Evolutionary conservation across 257 asterid species (phyloP), one percentile per base, ranked within the genome.

Genomic region (Nicotiana undulata): DNA sequence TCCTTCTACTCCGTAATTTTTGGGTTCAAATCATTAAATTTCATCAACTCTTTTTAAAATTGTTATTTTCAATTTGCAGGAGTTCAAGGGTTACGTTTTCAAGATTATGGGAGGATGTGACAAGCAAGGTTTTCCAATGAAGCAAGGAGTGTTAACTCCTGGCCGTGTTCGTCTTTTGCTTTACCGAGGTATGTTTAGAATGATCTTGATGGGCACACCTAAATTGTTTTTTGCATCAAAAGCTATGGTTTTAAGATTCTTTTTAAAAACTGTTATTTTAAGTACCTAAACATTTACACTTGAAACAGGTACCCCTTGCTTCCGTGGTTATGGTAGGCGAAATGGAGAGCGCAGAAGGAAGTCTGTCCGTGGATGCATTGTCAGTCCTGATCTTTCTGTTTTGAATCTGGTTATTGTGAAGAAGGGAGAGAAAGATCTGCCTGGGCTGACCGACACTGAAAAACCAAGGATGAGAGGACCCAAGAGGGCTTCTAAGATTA

Each of bases 351-450:
- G 67, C 67, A 77, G 80, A 77, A 77, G 80, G 53, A 77, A 77
- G 68, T 77, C 80, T 18, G 80, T 77, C 67, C 80, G 80, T 56
- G 80, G 80, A 56, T 77, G 80, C 67, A 77, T 77, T 56, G 80
- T 77, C 37, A 77, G 80, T 52, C 80, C 80, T n/a, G 80, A 77
- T 59, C 80, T 77, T n/a, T 77, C 80, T 53, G 80, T 77, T 77
- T 56, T 77, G 80, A 77, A 77, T 66, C 31, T 77, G 55, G 80
- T 77, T 56, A 77, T 74, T 74, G 79, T 74, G 10, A 74, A 74
- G 17, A 74, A 74, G 63, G 79, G 79, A 6, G 79, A 74, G n/a
- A 53, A 59, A 55, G 80, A 77, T 56, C 68, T 77, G 12, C 80
- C 80, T 56, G 80, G 80, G 11, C 68, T 77, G 32, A 77, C 80